Conservation (phyloP, 306 rosid genomes). For the Carpinus fangiana region DNA sequence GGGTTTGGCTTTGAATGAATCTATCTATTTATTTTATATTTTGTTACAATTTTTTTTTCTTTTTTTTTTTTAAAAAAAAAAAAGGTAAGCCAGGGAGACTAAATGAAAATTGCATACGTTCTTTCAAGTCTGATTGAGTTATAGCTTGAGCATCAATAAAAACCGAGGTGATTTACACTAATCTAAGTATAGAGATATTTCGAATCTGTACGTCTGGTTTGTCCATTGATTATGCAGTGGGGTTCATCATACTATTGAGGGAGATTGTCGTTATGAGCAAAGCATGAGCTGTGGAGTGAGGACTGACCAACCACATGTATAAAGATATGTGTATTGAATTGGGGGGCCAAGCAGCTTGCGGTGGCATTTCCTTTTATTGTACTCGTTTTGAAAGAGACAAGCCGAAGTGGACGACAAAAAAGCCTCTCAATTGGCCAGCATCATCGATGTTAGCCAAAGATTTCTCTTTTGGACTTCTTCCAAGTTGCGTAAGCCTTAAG, state of each 20-base stretch:
- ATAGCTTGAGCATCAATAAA: too few species aligned
- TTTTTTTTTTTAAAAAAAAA: too few species aligned
- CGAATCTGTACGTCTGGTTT: neutral
- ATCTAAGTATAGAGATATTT: too few species aligned
- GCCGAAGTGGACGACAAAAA: slow-evolving; percentile 28
- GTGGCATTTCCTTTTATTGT: neutral
- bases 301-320: neutral
- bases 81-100: too few species aligned
- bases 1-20: too few species aligned
- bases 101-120: too few species aligned
- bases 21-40: too few species aligned
- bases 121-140: too few species aligned
- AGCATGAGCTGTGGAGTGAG: neutral
- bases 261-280: neutral
- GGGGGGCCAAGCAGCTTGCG: neutral
- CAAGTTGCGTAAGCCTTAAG: slow-evolving; percentile 27
- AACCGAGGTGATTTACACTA: too few species aligned
- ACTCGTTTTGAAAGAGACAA: slow-evolving; percentile 18
- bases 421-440: slow-evolving; percentile 34
- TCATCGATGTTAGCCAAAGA: slow-evolving; percentile 20
- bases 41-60: too few species aligned
- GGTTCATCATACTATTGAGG: too few species aligned
- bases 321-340: neutral
- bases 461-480: slow-evolving; percentile 32
- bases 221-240: neutral